Base-by-base conservation (phyloP, 345 rosid species). In the Salix dunnii region DNA sequence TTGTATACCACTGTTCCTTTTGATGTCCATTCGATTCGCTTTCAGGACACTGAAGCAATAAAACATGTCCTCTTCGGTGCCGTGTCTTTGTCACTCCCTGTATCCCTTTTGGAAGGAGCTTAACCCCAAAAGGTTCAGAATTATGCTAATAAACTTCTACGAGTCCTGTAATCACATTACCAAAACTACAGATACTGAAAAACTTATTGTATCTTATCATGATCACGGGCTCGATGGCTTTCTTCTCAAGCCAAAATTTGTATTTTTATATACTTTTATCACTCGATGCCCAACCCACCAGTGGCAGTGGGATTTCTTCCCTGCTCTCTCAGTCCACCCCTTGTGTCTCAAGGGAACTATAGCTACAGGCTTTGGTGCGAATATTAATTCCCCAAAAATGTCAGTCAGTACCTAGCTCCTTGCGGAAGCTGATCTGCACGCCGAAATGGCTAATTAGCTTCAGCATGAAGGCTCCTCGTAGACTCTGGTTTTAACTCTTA, bases 71-170 rank as follows among this genome's bases (percentile, higher is more conserved):
- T n/a, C 30, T 8, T 63, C 63, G 79, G 68, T 77, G 70, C 43
- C 27, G 17, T 62, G 79, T 77, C 79, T 46, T 4, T 70, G 28
- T 76, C 74, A 68, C 60, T 18, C 30, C 17, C 6, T 65, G 28
- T 38, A 40, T 77, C 63, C 60, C 75, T 77, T 77, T 38, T 70
- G 7, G 35, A 16, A 71, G 75, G 70, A 70, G 79, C 79, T 77
- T 70, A 62, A 77, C 79, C 65, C 74, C n/a, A 42, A 4, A 31
- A 5, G 27, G 33, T 49, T n/a, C 38, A 49, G 20, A 49, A 2
- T 3, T 30, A 27, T 27, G 38, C 17, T 11, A 3, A 2, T 21
- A 4, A 23, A n/a, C 48, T 43, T 10, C n/a, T 18, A 25, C 58
- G 12, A 0, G 18, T 68, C 73, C 14, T 58, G 20, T 27, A 68